Base-by-base conservation (phyloP, 164 flowering plant species). In the Piper longum region DNA sequence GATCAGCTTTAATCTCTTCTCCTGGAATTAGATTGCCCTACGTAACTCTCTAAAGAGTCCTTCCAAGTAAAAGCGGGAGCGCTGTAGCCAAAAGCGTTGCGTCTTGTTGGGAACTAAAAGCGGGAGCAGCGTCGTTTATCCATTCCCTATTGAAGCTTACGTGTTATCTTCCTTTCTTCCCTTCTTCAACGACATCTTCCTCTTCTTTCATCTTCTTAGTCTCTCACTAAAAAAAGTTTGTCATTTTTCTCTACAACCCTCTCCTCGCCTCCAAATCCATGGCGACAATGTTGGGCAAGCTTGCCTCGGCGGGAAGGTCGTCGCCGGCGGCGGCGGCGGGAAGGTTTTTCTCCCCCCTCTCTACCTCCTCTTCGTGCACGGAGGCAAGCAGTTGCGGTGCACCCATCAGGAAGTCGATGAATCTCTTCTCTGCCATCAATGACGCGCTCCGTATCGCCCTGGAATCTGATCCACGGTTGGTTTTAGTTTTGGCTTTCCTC, bases 351-450 rank as follows among this genome's bases (percentile, higher is more conserved):
- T 17, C 57, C 57, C 7, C 66, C 40, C 41, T 48, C 12, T 44
- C 67, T 7, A 54, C 18, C 13, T 43, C 52, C 12, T 48, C 52
- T 48, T 48, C 52, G 3, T 48, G 52, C 14, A 12, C 9, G 52
- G 14, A 48, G 3, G 14, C 52, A 3, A 9, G 51, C n/a, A 56
- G 45, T 5, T 48, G 52, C 48, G 12, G 26, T 48, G 17, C 26
- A 19, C 56, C 26, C 13, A 41, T 51, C 0, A 63, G 63, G 48
- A 66, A 64, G 54, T 66, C 54, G 19, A 64, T 71, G 43, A 76
- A 76, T 65, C 79, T 76, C 63, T 76, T 76, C 67, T 55, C 79
- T 41, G 79, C 79, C 43, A 73, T 76, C 62, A 76, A 76, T 61
- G 72, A 76, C 58, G 79, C 79, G 0, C 79, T 76, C 41, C 64